These are phyloP conservation scores for Thuja plicata DNA, from an alignment of 83 land plant genomes.

Conservation along the genomic window DNA sequence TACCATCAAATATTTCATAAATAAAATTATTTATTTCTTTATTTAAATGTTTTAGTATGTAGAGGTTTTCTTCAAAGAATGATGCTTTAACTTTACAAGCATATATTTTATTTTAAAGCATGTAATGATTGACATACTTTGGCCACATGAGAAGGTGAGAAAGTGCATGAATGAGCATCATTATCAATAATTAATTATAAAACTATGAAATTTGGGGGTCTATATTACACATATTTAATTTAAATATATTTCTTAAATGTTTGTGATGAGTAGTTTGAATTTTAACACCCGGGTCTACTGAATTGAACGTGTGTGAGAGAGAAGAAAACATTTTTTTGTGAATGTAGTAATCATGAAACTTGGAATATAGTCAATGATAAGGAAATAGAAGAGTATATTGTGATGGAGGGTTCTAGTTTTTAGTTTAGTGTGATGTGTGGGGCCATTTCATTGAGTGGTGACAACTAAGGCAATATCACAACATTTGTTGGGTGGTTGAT, in stretches of 20 bases:
- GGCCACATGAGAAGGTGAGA: not conserved
- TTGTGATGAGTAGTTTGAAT: not conserved
- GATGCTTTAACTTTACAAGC: too few relatives aligned
- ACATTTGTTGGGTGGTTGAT: too few relatives aligned
- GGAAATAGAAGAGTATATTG: not conserved
- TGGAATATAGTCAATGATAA: not conserved
- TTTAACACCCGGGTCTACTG: not conserved
- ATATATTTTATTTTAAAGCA: too few relatives aligned
- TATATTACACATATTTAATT: not conserved
- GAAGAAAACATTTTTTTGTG: not conserved
- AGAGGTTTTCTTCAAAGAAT: too few relatives aligned
- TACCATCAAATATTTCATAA: too few relatives aligned
- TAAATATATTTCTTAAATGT: too few relatives aligned
- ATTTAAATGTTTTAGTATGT: too few relatives aligned
- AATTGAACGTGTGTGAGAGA: not conserved
- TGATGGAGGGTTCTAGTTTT: not conserved
- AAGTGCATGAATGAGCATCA: not conserved
- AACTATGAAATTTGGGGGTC: not conserved
- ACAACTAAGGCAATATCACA: not conserved
- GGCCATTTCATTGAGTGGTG: not conserved
- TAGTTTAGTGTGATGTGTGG: not conserved
- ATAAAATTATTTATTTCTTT: too few relatives aligned
- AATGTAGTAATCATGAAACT: not conserved
- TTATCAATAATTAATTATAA: not conserved
- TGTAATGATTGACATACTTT: not conserved